Evolutionary conservation across 495 filamentous ascomycete species (phyloP).

Genomic region (Tricharina praecox): DNA sequence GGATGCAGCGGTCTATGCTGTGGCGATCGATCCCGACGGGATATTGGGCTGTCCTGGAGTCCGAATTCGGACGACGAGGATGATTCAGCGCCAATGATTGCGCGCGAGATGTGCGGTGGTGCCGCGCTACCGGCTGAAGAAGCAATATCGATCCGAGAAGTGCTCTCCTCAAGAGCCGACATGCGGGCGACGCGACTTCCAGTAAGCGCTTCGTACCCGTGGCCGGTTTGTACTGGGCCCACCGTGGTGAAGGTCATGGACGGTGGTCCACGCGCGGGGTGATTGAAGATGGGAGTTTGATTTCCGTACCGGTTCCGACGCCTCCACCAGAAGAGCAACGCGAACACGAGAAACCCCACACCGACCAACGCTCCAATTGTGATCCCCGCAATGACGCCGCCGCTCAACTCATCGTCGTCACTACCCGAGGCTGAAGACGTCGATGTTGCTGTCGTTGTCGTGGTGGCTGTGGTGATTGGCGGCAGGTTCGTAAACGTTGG

Average conservation of each 20-base stretch:
- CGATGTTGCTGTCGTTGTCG: background rate
- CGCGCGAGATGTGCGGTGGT: background rate
- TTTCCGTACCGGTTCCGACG: conserved; percentile 43
- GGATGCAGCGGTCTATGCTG: conserved; percentile 28
- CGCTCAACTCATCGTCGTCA: conserved; percentile 40
- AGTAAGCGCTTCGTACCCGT: conserved; percentile 56
- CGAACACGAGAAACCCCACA: conserved; percentile 44
- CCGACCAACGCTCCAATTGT: conserved; percentile 67
- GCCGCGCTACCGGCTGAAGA: background rate
- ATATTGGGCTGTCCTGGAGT: conserved; percentile 61
- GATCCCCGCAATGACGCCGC: conserved; percentile 77
- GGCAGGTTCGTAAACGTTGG: conserved; percentile 57
- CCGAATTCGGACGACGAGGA: conserved; percentile 42
- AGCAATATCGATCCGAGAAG: conserved; percentile 13
- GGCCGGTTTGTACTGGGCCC: conserved; percentile 31
- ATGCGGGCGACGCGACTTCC: conserved; percentile 87
- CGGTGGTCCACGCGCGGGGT: conserved; percentile 46
- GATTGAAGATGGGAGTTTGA: conserved; percentile 43
- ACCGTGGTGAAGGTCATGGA: conserved; percentile 34
- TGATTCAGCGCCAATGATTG: background rate
- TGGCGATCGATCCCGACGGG: conserved; percentile 38
- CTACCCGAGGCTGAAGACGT: background rate
- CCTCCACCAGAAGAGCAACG: conserved; percentile 45
- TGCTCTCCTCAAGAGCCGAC: conserved; percentile 62
- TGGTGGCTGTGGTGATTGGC: conserved; percentile 35